Evolutionary conservation across 2,329 filamentous ascomycete species (phyloP).

Genomic region (Pyrenophora teres): DNA sequence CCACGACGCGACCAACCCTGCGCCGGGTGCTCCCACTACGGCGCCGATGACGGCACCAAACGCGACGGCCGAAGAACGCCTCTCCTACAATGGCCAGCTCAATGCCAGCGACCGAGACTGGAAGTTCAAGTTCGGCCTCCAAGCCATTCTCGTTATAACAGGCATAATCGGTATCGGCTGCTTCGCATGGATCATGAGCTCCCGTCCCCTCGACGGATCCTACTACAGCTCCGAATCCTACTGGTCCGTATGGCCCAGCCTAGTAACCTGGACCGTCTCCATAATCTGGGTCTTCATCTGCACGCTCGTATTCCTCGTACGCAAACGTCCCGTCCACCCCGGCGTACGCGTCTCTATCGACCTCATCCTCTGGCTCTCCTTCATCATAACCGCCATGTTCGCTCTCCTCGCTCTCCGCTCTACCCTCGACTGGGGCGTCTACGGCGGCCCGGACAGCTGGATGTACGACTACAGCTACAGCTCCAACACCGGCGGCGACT

Average conservation of each 20-base stretch:
- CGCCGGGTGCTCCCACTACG: slow-evolving; percentile 2
- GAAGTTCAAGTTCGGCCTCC: slow-evolving; percentile 39
- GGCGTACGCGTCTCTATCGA: slow-evolving; percentile 43
- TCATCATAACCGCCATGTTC: slow-evolving; percentile 36
- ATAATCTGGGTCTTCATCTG: slow-evolving; percentile 39
- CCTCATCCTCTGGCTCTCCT: slow-evolving; percentile 43
- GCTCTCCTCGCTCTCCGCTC: slow-evolving; percentile 21
- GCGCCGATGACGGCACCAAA: slow-evolving; percentile 2
- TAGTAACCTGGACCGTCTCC: slow-evolving; percentile 39
- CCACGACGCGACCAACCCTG: slow-evolving; percentile 4
- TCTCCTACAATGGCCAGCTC: slow-evolving; percentile 32
- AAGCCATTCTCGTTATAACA: slow-evolving; percentile 26
- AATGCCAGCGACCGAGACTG: slow-evolving; percentile 36
- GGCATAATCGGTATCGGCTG: slow-evolving; percentile 42
- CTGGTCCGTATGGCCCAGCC: slow-evolving; percentile 23
- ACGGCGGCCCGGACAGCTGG: slow-evolving; percentile 16
- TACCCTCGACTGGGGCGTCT: slow-evolving; percentile 24
- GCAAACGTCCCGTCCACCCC: slow-evolving; percentile 40
- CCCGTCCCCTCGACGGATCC: neutral
- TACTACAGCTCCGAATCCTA: slow-evolving; percentile 20
- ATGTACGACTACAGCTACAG: slow-evolving; percentile 13
- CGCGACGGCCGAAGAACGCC: slow-evolving; percentile 8
- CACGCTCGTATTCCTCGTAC: slow-evolving; percentile 32
- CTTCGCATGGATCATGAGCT: slow-evolving; percentile 29
- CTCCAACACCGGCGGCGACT: slow-evolving; percentile 23